Evolutionary conservation across 75 land plant species (phyloP).

Genomic region (Isoetes taiwanensis): DNA sequence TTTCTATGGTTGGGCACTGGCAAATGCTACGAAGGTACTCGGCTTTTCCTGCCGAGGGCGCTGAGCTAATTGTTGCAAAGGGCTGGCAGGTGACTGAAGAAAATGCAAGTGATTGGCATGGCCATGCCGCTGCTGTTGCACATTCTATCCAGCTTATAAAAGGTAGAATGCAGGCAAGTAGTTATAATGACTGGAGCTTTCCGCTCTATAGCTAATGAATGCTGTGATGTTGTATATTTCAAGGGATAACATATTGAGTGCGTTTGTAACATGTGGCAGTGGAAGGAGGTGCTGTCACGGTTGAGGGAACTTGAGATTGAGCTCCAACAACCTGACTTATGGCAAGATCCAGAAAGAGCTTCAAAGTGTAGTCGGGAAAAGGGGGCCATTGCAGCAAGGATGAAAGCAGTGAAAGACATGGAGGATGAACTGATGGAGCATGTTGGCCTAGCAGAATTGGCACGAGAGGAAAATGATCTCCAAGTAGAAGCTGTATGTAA

Average conservation of each 20-base stretch:
- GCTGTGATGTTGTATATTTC: too few species aligned
- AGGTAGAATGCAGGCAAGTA: conserved; percentile 51
- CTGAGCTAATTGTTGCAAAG: conserved; percentile 54
- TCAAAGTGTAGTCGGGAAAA: conserved; percentile 72
- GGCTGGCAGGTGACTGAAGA: conserved; percentile 70
- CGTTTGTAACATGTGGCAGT: too few species aligned
- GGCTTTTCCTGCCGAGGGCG: too few species aligned
- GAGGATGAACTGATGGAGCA: conserved; percentile 72
- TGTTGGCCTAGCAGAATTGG: conserved; percentile 78
- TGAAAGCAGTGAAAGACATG: conserved; percentile 58
- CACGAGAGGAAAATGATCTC: conserved; percentile 71
- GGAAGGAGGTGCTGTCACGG: conserved; percentile 52
- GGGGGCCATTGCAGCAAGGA: conserved; percentile 59
- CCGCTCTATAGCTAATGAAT: too few species aligned
- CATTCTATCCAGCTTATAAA: conserved; percentile 79
- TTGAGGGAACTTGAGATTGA: conserved; percentile 35
- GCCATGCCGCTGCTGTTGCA: conserved; percentile 93
- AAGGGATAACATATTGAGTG: too few species aligned
- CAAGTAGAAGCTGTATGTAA: conserved; percentile 69
- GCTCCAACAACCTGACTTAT: conserved; percentile 54
- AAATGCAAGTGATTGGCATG: conserved; percentile 75
- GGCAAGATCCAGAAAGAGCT: conserved; percentile 78
- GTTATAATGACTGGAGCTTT: too few species aligned
- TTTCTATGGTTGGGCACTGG: too few species aligned
- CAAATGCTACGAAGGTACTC: too few species aligned